Base-by-base conservation (phyloP, 2,329 filamentous ascomycete species). In the Pochonia chlamydosporia region DNA sequence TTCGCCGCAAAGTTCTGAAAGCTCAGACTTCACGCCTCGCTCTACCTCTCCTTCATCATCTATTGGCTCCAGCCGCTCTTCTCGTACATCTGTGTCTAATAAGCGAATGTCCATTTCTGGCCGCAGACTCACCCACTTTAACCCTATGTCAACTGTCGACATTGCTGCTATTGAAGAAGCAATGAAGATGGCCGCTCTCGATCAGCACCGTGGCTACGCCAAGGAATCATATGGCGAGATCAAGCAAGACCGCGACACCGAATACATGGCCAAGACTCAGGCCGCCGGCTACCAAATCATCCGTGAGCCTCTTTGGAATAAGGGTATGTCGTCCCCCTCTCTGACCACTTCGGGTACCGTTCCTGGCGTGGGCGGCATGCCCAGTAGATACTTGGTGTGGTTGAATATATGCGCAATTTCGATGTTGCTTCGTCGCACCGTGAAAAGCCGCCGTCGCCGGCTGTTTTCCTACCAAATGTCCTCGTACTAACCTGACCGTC, bases 281-380 rank as follows among this genome's bases (percentile, higher is more conserved):
- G 80, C 81, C 52, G 67, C 67, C 51, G 81, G 80, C 54, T 81
- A 81, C 63, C 81, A 84, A 64, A 68, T 84, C 49, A 69, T 84
- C 49, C 68, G 72, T 44, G 78, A 84, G 63, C 79, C 81, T 52
- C 69, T 78, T 42, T 84, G 79, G 79, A 84, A 84, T 61, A 83
- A 82, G 72, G 80, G 81, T 82, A 68, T 41, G 39, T 42, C 46
- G 36, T 41, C 24, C 20, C 23, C 51, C 30, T 42, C n/a, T 16
- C 23, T 18, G 10, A 16, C 28, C 37, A 3, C 28, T 33, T 24
- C 44, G 21, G 21, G 40, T 30, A 11, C 23, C 36, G 6, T 13
- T 5, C 25, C 13, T 21, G 21, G 21, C 21, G n/a, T 42, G 18
- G 8, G 35, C 35, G 35, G 35, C 23, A 14, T 14, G 24, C 40